Evolutionary conservation across 108 stramenopile species (phyloP).

Genomic region (Fragilaria radians): DNA sequence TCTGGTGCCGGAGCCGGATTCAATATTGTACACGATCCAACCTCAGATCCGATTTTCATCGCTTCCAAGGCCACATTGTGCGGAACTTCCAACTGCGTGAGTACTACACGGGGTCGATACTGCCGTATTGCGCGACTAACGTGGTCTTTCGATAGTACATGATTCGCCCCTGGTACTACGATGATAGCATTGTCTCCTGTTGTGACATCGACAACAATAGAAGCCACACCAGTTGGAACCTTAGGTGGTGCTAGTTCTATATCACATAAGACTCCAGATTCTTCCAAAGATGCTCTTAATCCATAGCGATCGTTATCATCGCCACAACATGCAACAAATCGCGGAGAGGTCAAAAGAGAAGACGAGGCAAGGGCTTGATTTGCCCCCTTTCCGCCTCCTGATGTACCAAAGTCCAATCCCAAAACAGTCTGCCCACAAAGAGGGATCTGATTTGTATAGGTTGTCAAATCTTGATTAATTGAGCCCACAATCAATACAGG

Average conservation of each 20-base stretch:
- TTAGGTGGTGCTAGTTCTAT: slow-evolving; percentile 16
- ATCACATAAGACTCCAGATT: slow-evolving; percentile 26
- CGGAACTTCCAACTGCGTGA: slow-evolving; percentile 73
- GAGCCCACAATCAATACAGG: slow-evolving; percentile 69
- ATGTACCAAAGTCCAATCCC: slow-evolving; percentile 59
- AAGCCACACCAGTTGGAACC: slow-evolving; percentile 62
- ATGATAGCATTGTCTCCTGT: slow-evolving; percentile 82
- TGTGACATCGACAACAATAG: slow-evolving; percentile 58
- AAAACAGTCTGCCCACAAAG: slow-evolving; percentile 78
- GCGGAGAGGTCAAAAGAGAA: slow-evolving; percentile 38
- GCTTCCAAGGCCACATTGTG: slow-evolving; percentile 62
- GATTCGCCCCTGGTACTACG: slow-evolving; percentile 78
- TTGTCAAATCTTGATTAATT: slow-evolving; percentile 73
- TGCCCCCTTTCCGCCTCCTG: slow-evolving; percentile 87
- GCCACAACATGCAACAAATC: slow-evolving; percentile 78
- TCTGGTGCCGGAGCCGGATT: slow-evolving; percentile 78
- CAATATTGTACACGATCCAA: slow-evolving; percentile 68
- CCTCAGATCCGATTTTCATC: slow-evolving; percentile 43
- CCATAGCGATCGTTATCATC: slow-evolving; percentile 55
- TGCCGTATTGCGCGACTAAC: slow-evolving; percentile 31
- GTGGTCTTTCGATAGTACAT: slow-evolving; percentile 46
- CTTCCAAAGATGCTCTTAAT: slow-evolving; percentile 39
- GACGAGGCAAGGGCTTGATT: slow-evolving; percentile 90
- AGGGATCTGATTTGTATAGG: slow-evolving; percentile 46
- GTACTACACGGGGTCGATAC: slow-evolving; percentile 37